Conservation (phyloP, 495 filamentous ascomycete genomes). For the Sporormia fimetaria region DNA sequence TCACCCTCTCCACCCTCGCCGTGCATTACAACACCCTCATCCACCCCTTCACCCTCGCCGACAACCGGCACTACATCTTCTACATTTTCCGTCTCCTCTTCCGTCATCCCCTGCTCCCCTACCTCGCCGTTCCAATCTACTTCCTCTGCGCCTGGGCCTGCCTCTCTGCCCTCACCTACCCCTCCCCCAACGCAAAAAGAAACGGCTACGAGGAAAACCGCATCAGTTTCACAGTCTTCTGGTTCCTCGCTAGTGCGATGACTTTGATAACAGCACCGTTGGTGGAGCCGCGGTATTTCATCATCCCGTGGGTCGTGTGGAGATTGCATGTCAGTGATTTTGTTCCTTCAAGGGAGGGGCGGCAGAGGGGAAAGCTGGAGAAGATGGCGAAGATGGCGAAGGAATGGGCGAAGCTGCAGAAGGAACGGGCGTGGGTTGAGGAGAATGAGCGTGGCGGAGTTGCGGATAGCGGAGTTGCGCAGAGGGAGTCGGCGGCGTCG, state of each 20-base stretch:
- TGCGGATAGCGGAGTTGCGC: too few species aligned
- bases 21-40: slow-evolving; percentile 82
- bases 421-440: background rate
- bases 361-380: background rate
- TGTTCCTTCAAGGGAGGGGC: background rate
- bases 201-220: slow-evolving; percentile 22
- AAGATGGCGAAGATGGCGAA: background rate
- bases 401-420: too few species aligned
- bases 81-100: slow-evolving; percentile 82
- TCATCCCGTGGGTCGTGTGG: slow-evolving; percentile 92
- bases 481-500: too few species aligned
- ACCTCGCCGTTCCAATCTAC: slow-evolving; percentile 54
- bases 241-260: slow-evolving; percentile 58
- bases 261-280: slow-evolving; percentile 79
- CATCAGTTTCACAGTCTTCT: slow-evolving; percentile 56
- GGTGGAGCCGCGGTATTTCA: slow-evolving; percentile 90
- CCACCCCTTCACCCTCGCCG: slow-evolving; percentile 90
- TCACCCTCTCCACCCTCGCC: slow-evolving; percentile 42
- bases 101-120: slow-evolving; percentile 50
- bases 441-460: too few species aligned
- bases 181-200: too few species aligned
- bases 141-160: slow-evolving; percentile 52
- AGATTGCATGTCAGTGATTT: slow-evolving; percentile 54
- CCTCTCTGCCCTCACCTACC: too few species aligned
- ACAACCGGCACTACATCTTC: slow-evolving; percentile 95